A percentile compares a stretch with the other conserved stretches of the same genome.
Conservation (phyloP, 306 rosid genomes). For the Malus asiatica region DNA sequence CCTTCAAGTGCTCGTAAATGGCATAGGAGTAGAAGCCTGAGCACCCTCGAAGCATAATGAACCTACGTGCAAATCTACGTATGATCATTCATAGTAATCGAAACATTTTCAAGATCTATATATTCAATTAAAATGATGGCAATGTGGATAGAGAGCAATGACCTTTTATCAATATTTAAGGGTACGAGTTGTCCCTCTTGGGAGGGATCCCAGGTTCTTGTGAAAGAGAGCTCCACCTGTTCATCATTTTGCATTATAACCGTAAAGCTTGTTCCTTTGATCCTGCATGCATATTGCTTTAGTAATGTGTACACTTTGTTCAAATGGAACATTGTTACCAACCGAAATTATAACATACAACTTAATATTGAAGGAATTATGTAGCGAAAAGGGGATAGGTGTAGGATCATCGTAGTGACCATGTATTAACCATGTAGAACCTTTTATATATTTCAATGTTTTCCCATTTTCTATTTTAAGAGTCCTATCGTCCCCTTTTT, state of each 20-base stretch:
- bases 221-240: constrained; percentile 81
- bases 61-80: constrained; percentile 34
- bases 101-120: not conserved
- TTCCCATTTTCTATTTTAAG: not conserved
- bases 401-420: not conserved
- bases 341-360: too few relatives aligned
- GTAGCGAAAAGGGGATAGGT: not conserved
- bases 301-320: not conserved
- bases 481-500: not conserved
- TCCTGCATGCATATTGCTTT: constrained; percentile 29
- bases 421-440: too few relatives aligned
- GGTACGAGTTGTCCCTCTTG: constrained; percentile 52
- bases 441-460: not conserved
- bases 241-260: constrained; percentile 67
- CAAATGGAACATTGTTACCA: not conserved
- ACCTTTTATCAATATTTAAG: constrained; percentile 83
- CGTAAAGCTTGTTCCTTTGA: constrained; percentile 48
- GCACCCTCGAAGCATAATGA: constrained; percentile 65
- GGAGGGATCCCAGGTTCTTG: constrained; percentile 66
- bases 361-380: not conserved
- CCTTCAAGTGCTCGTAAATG: constrained; percentile 68
- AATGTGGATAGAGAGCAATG: not conserved
- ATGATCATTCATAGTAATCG: not conserved
- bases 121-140: not conserved
- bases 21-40: constrained; percentile 91